Base-by-base conservation (phyloP, 2,329 filamentous ascomycete species). In the Claviceps paspali region DNA sequence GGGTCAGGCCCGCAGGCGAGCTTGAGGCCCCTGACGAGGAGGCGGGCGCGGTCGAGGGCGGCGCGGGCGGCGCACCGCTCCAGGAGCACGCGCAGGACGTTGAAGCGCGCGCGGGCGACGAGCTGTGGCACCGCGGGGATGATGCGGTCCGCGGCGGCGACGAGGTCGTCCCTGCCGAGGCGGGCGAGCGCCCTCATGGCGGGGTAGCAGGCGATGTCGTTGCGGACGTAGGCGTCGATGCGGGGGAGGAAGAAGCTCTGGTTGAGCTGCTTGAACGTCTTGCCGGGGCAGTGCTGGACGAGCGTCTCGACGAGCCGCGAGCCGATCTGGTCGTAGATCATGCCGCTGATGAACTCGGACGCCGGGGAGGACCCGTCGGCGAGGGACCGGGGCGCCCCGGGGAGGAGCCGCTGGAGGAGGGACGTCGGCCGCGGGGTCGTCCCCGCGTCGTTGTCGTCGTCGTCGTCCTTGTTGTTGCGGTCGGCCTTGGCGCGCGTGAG, bases 251-350 rank as follows among this genome's bases (percentile, higher is more conserved):
- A 82, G 45, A 86, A 74, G 46, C 79, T 77, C 40, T 71, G 75
- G 60, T 92, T 88, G 5, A 98, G 68, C 11, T 76, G 73, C 58
- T 94, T 95, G 72, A 96, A 98, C 24, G 86, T 62, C 59, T 91
- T 94, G 30, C 83, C 86, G 0, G 91, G 86, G 12, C 79, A 76
- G 52, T 81, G 71, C 19, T 77, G 72, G 44, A 95, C 73, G 44
- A 98, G 79, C 0, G 79, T 84, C 61, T 98, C 91, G 17, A 96
- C 68, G 2, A 98, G 67, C 31, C 88, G 79, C 3, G 88, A 95
- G 12, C 91, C 91, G 36, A 96, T 79, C 2, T 81, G 70, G 52
- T 96, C 86, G 57, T 95, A 96, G 19, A 95, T 67, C 52, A 96
- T 73, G 39, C 82, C 78, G 49, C 82, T 86, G 53, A 96, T 71